Evolutionary conservation across 1,139 yeast species (phyloP), one percentile per base, ranked within the genome.

Genomic region (Kodamaea sp.): DNA sequence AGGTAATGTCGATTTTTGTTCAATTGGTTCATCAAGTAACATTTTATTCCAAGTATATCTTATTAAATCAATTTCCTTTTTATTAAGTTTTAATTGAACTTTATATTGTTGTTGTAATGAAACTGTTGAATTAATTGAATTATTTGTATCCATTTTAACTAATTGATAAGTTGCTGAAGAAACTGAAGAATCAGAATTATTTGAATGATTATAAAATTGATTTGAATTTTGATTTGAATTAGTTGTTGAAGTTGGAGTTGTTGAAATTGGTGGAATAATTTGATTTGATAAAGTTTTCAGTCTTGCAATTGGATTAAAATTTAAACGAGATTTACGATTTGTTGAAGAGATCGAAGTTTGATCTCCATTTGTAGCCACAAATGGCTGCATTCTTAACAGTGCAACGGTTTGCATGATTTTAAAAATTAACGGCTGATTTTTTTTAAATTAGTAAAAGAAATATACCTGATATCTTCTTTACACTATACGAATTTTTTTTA

Each of bases 1-100:
- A 1, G 72, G 71, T 26, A 64, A 52, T 9, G 44, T 39, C 32
- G 44, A 39, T 29, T 43, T 45, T 34, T 48, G 54, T 8, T 44
- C 56, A 9, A 58, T 46, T 6, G 63, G 61, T 35, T 65, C 74
- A 36, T 70, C 75, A 34, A 63, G 51, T 31, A 70, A 50, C 73
- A 70, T 67, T 44, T 59, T 60, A 52, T 67, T 66, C 76, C 76
- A 70, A 15, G 73, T 68, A 50, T 60, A 68, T 35, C 75, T 51
- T 35, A 70, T 53, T 38, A 69, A 53, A 24, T 69, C 73, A 34
- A 69, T 70, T 41, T 70, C 75, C 34, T 52, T 54, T 35, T 55
- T 52, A 41, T 48, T 54, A 32, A 70, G 53, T 12, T 53, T 53
- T 38, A 70, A 55, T 27, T 53, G 53, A 8, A 69, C 62, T 34